A percentile compares a stretch with the other conserved stretches of the same genome.
phyloP scores from a whole-genome alignment of 73 alveolate genomes.

The Tetrahymena borealis region DNA sequence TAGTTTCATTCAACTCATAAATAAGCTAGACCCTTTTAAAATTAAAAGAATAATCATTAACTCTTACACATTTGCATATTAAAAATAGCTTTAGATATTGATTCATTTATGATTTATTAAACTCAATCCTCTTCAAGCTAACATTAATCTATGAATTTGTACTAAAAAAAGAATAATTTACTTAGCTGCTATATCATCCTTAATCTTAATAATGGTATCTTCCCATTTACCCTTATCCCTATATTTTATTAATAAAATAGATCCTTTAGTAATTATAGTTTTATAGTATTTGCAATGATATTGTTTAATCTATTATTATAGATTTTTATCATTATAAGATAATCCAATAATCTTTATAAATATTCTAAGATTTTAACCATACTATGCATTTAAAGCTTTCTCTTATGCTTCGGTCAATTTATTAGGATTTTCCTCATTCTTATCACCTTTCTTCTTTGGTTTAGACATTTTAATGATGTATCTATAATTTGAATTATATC shows the following conservation, averaged over 20 bases:
- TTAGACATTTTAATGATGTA: not conserved
- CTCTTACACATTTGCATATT: too few species aligned
- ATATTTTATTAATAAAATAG: too few species aligned
- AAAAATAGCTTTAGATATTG: too few species aligned
- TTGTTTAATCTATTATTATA: too few species aligned
- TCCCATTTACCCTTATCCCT: not conserved
- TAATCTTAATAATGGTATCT: not conserved
- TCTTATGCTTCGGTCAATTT: not conserved
- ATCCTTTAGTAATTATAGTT: too few species aligned
- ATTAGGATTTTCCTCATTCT: not conserved
- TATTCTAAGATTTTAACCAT: not conserved
- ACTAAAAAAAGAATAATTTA: not conserved
- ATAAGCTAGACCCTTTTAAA: not conserved
- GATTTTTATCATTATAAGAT: too few species aligned
- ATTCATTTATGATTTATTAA: too few species aligned
- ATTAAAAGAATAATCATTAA: too few species aligned
- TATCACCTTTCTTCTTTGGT: not conserved
- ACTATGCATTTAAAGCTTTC: not conserved
- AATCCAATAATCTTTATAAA: too few species aligned
- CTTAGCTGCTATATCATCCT: not conserved
- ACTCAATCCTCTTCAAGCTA: too few species aligned
- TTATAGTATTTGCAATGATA: too few species aligned
- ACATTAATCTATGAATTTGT: too few species aligned
- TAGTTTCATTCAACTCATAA: not conserved
- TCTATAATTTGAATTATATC: not conserved